These are phyloP conservation scores for Solanum pinnatisectum DNA, from an alignment of 257 asterid species.

Conservation along the genomic window DNA sequence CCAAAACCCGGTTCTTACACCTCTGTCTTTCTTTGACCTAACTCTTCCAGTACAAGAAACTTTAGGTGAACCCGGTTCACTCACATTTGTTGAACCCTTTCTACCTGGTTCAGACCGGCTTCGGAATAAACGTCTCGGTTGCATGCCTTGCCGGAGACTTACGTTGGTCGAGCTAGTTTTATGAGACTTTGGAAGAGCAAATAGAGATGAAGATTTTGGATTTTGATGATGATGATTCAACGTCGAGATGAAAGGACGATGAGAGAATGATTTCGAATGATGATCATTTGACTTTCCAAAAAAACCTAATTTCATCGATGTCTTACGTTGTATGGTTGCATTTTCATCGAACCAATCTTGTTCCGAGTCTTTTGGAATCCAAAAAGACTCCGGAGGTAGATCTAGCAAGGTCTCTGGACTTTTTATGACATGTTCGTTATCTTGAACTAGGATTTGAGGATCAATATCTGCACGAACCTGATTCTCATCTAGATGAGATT, in stretches of 20 bases:
- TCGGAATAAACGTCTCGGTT: conserved; percentile 15
- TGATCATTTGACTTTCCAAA: conserved; percentile 3
- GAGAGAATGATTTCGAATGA: conserved; percentile 18
- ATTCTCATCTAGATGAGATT: neutral
- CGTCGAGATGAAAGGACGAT: conserved; percentile 4
- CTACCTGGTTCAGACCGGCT: conserved; percentile 28
- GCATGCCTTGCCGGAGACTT: conserved; percentile 14
- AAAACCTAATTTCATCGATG: conserved; percentile 36
- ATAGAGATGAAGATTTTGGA: conserved; percentile 10
- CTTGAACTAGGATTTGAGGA: neutral
- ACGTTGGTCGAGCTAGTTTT: conserved; percentile 11
- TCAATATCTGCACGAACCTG: neutral
- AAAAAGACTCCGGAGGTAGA: conserved; percentile 59
- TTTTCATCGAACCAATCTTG: conserved; percentile 45
- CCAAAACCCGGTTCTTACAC: conserved; percentile 40
- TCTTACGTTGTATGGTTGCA: conserved; percentile 49
- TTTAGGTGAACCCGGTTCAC: conserved; percentile 63
- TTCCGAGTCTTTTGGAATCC: conserved; percentile 35
- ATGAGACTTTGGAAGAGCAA: conserved; percentile 26
- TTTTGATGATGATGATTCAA: neutral
- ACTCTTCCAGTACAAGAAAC: conserved; percentile 72
- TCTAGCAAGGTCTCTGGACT: conserved; percentile 20
- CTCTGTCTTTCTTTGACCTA: conserved; percentile 13
- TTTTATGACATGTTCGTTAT: neutral
- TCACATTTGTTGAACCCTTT: neutral